These are phyloP conservation scores for Spizellomyces sp. DNA, from an alignment of 192 early-diverging fungal species.

Conservation along the genomic window DNA sequence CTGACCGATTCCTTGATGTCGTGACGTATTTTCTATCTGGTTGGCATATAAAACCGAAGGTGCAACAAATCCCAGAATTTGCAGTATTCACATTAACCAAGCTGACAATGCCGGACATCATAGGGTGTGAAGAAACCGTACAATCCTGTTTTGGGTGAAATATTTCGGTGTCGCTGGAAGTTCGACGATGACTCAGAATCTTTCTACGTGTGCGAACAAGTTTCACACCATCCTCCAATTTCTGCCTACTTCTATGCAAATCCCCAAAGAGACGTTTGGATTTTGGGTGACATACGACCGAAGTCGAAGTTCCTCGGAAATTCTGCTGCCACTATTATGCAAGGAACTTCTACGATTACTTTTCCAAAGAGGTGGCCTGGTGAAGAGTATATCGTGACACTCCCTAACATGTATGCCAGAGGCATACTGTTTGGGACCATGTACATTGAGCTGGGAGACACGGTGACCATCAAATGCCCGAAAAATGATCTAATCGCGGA, in stretches of 20 bases:
- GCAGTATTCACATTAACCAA: neutral
- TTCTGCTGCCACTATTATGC: conserved; percentile 86
- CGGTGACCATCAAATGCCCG: conserved; percentile 69
- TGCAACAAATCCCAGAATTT: conserved; percentile 26
- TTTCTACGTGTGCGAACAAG: conserved; percentile 84
- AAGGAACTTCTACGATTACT: conserved; percentile 65
- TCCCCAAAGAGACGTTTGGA: conserved; percentile 77
- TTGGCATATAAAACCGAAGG: conserved; percentile 92
- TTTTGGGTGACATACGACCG: conserved; percentile 81
- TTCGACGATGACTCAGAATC: conserved; percentile 34
- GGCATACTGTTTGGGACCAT: conserved; percentile 93
- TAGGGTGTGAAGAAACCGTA: conserved; percentile 96
- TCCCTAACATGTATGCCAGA: conserved; percentile 93
- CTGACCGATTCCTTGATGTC: conserved; percentile 78
- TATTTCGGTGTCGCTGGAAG: conserved; percentile 80
- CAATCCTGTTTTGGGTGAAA: conserved; percentile 92
- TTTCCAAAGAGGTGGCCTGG: conserved; percentile 61
- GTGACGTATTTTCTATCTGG: conserved; percentile 86
- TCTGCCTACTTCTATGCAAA: conserved; percentile 73
- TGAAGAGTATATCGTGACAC: conserved; percentile 79
- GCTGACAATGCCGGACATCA: neutral
- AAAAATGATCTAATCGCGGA: conserved; percentile 78
- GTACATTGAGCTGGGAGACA: conserved; percentile 90
- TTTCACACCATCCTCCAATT: conserved; percentile 93
- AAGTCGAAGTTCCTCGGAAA: conserved; percentile 89